phyloP scores from a whole-genome alignment of 1,284 basidiomycete genomes.

The Agaricales sp. region DNA sequence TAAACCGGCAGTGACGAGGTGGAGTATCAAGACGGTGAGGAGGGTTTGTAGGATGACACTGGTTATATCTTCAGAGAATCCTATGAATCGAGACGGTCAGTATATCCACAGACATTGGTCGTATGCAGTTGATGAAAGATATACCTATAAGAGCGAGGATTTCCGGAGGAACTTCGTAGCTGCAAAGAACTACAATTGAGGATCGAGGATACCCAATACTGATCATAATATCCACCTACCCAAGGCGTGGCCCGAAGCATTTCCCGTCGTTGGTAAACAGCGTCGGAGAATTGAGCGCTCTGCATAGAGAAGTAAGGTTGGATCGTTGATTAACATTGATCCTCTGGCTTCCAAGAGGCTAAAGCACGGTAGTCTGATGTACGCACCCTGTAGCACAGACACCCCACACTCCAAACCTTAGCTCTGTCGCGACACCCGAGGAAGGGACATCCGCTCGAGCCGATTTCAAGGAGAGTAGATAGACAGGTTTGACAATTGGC shows the following conservation, averaged over 20 bases:
- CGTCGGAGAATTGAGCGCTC: constrained; percentile 20
- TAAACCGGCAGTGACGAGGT: constrained; percentile 51
- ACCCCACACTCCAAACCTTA: constrained; percentile 71
- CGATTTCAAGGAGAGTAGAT: constrained; percentile 49
- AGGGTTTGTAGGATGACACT: constrained; percentile 40
- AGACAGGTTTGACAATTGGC: constrained; percentile 64
- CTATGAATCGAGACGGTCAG: background rate
- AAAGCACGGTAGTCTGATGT: background rate
- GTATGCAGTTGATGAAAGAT: constrained; percentile 21
- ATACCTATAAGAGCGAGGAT: constrained; percentile 29
- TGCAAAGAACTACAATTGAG: background rate
- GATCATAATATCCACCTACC: constrained; percentile 21
- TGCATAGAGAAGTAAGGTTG: no score
- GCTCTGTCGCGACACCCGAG: constrained; percentile 45
- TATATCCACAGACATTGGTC: background rate
- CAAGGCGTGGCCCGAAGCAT: constrained; percentile 51
- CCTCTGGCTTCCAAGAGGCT: background rate
- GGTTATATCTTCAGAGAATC: constrained; percentile 30
- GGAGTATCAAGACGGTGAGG: constrained; percentile 49
- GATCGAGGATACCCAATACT: background rate
- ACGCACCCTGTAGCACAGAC: constrained; percentile 48
- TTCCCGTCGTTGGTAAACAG: constrained; percentile 23
- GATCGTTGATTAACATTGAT: no score
- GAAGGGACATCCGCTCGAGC: constrained; percentile 22
- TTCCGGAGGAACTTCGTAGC: constrained; percentile 11